Conservation (phyloP, 805 yeast species). For the Saturnispora kantuleensis region DNA sequence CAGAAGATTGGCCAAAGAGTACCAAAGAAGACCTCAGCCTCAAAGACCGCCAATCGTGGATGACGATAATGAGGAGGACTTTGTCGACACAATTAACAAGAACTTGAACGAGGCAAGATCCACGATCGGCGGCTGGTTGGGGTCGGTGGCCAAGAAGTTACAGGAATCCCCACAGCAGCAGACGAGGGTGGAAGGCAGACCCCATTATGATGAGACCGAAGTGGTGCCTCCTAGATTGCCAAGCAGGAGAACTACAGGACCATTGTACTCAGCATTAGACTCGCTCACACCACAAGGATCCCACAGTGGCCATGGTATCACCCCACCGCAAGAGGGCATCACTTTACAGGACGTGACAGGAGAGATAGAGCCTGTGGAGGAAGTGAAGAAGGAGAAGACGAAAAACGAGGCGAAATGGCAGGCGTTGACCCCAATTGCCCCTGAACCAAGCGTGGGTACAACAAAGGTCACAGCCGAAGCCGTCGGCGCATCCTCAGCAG, state of each 20-base stretch:
- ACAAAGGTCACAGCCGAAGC: constrained; percentile 1
- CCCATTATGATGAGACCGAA: not conserved
- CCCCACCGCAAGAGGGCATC: not conserved
- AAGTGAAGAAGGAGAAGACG: not conserved
- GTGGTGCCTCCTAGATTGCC: constrained; percentile 4
- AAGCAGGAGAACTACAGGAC: constrained; percentile 14
- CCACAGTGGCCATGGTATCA: not conserved
- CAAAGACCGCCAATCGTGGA: not conserved
- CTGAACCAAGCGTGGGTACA: constrained; percentile 26
- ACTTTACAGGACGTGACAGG: constrained; percentile 5
- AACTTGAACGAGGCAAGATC: constrained; percentile 75
- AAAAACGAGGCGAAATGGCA: constrained; percentile 32
- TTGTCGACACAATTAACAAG: constrained; percentile 53
- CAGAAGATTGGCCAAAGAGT: constrained; percentile 64
- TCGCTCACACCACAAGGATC: constrained; percentile 1
- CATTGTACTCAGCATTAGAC: constrained; percentile 3
- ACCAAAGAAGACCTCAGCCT: constrained; percentile 17
- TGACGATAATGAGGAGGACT: constrained; percentile 26
- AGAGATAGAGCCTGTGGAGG: not conserved
- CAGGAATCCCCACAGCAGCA: constrained; percentile 7
- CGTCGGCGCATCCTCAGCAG: not conserved
- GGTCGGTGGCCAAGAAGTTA: constrained; percentile 48
- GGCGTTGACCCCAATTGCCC: constrained; percentile 30
- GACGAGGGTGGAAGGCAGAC: not conserved
- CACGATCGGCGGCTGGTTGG: constrained; percentile 71